Evolutionary conservation across 768 basidiomycete genomes (phyloP), one percentile per base, ranked within the genome.

Genomic region (Phlebiopsis gigantea): DNA sequence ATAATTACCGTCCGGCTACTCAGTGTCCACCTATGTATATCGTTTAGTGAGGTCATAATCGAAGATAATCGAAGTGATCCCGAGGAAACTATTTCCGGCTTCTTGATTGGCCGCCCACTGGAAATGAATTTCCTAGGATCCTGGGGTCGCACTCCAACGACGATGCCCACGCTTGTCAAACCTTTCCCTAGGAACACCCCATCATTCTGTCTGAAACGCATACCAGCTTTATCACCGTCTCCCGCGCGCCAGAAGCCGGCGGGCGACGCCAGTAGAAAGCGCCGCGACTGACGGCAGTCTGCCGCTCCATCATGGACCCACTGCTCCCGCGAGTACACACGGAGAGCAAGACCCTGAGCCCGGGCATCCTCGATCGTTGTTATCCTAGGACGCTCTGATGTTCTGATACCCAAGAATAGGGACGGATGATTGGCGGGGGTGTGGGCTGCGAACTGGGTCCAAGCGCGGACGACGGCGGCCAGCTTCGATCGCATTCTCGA

Each of bases 321-420:
- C 53, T 25, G 53, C 43, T 22, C 53, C 1, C 42, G 44, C 42
- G 45, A 43, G 28, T n/a, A 29, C 24, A 53, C 29, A 31, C 31
- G 29, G 49, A 51, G 1, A 51, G 34, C 46, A 47, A 26, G 49
- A 28, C 42, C 53, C 29, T 29, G 53, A 26, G 17, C 54, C 28
- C 54, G 54, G 30, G n/a, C 2, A 39, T 3, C 34, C 34, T 55
- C 54, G 54, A 31, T 26, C 34, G 50, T 15, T 45, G 48, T 41
- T 25, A n/a, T 51, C 39, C 50, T 31, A 51, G 17, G 50, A 25
- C 50, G 22, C 34, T 51, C 50, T 57, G 49, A 57, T 51, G 56
- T 51, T 57, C 49, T 57, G 56, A 57, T 56, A 49, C 26, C 22
- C 44, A 54, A 54, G 34, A 56, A 50, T 28, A 31, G 22, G 43